Base-by-base conservation (phyloP, 225 moss, liverwort and hornwort species). In the Pleurozium schreberi region DNA sequence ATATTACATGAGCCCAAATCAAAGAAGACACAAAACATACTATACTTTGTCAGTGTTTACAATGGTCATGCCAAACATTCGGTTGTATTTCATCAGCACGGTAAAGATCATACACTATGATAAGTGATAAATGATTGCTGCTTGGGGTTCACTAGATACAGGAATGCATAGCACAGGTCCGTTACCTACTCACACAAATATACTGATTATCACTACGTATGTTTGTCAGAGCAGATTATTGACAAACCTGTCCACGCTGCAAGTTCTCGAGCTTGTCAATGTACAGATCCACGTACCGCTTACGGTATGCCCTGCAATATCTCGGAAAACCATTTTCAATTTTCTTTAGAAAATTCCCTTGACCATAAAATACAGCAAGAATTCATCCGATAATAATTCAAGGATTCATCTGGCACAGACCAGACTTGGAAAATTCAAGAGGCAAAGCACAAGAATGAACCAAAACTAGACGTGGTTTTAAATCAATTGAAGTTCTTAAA, bases 201-300 rank as follows among this genome's bases (percentile, higher is more conserved):
- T 79, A 38, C 82, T 61, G 74, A 63, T 55, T 84, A 71, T 42
- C 61, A 66, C 50, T 85, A 69, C 8, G 40, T 47, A 65, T 52
- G 33, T 33, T 53, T 28, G 43, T 74, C 49, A 90, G 68, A 86
- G 81, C 57, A 86, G 49, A 85, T 82, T 33, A 82, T 83, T 60
- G 62, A 90, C 95, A 90, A 86, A 98, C 98, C 98, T 95, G 95
- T 89, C 91, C 95, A 90, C 92, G 94, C 87, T 96, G 98, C 90
- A 98, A 88, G 65, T 95, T 95, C 92, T 96, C 95, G 76, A 98
- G 93, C 89, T 96, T 98, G 89, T 95, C 95, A 90, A 96, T 90
- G 70, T 98, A 98, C 68, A 98, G 90, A 91, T 88, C 90, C 82
- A 98, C 96, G 90, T 98, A 98, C 38, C 94, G 95, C 88, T 94